Evolutionary conservation across 768 basidiomycete species (phyloP), one percentile per base, ranked within the genome.

Genomic region (Termitomyces sp.): DNA sequence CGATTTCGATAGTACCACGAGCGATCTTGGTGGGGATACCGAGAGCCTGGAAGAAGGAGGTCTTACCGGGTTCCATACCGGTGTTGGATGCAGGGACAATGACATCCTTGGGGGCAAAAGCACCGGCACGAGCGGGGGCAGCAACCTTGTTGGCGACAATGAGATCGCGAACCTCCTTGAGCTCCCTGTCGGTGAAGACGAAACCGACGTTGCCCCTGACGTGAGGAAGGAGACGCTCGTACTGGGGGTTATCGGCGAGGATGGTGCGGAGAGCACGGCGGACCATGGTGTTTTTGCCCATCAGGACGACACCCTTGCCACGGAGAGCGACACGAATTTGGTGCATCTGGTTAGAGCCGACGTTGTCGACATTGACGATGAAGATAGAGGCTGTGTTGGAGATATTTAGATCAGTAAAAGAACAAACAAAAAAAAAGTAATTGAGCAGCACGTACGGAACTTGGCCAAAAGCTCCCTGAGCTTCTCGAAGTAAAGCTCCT

Each of bases 241-340:
- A 95, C 70, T 94, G 88, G 51, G 96, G 97, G 80, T 76, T 80
- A 65, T 98, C 97, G 62, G 82, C 57, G 68, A 98, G 85, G 75
- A 98, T 85, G 66, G 87, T 81, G 60, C 97, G 94, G 59, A 99
- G 83, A 57, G 94, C 97, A 66, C 97, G 93, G 78, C 97, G 92
- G 66, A 99, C 95, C 96, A 98, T 98, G 70, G 97, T 99, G 87
- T 99, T 99, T 80, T 99, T 99, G 70, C 97, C 97, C 97, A 99
- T 99, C 66, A 99, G 76, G 62, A 99, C 94, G 57, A 94, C 77
- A 79, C 92, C 97, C 73, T 91, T 94, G 68, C 94, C 94, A 66
- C 97, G 93, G 73, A 99, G 93, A 48, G 95, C 80, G 52, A 87
- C 89, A 81, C 91, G 94, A 61, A 96, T 95, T 73, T 96, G 94